Base-by-base conservation (phyloP, 371 early-diverging fungal genomes). In the Mortierella polycephala region DNA sequence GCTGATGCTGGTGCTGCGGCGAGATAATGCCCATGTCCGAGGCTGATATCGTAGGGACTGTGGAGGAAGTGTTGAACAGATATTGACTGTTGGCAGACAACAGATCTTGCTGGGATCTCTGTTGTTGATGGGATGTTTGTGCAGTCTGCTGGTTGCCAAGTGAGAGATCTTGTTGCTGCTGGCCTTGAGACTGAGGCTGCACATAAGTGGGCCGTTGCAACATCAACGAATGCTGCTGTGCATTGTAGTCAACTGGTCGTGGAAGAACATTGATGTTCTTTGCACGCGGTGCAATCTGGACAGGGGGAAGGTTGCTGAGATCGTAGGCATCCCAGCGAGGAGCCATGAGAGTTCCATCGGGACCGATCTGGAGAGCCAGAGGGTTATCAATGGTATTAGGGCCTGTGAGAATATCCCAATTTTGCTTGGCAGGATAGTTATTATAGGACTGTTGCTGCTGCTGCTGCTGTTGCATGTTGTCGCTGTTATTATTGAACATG, bases 331-430 rank as follows among this genome's bases (percentile, higher is more conserved):
- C 68, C 73, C 73, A 73, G 5, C 60, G 67, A 60, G 67, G 62
- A 6, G 62, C 57, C 51, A 74, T 39, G 20, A 64, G 21, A 0
- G 74, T 56, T 5, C 74, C 74, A 52, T 74, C 74, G 13, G 74
- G 68, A 1, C 74, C 57, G 47, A 74, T 42, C n/a, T 65, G 67
- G 12, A 74, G 54, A n/a, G 74, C 52, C 68, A 74, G 40, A 18
- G 73, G 67, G 46, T 67, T 58, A 44, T 74, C 62, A 42, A 75
- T 69, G 18, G 69, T 66, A 58, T 69, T 69, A 14, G 75, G 75
- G 40, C 75, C 75, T 9, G 75, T 65, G 62, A 75, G 75, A 56
- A 75, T 75, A 49, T 75, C 75, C 74, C 75, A 75, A 63, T 62
- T 66, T 61, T 75, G 62, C 37, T 64, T 68, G 30, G 45, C 10